phyloP scores from a whole-genome alignment of 1,284 basidiomycete genomes.

The Xerocomus minutiporus region DNA sequence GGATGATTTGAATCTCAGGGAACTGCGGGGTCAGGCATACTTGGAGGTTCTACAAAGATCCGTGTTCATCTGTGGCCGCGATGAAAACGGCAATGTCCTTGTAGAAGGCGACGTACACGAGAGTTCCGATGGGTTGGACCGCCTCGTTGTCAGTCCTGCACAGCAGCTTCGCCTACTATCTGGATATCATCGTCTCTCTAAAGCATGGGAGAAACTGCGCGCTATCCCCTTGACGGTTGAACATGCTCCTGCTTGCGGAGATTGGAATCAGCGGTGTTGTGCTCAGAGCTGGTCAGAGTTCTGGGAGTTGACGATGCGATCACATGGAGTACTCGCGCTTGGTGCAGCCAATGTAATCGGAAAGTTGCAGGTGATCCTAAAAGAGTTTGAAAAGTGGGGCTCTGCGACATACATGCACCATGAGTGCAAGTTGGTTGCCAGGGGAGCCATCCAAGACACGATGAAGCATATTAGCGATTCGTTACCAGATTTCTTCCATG shows the following conservation, averaged over 20 bases:
- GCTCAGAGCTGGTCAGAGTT: slow-evolving; percentile 63
- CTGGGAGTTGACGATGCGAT: slow-evolving; percentile 63
- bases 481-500: slow-evolving; percentile 55
- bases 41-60: slow-evolving; percentile 64
- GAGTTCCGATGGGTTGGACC: slow-evolving; percentile 36
- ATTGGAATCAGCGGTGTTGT: slow-evolving; percentile 67
- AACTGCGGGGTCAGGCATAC: slow-evolving; percentile 59
- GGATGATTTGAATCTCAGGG: slow-evolving; percentile 56
- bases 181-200: slow-evolving; percentile 61
- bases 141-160: slow-evolving; percentile 44
- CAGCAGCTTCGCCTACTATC: slow-evolving; percentile 61
- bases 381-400: slow-evolving; percentile 63
- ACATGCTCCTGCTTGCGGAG: slow-evolving; percentile 54
- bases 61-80: slow-evolving; percentile 38
- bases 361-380: slow-evolving; percentile 51
- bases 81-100: slow-evolving; percentile 11
- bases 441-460: slow-evolving; percentile 48
- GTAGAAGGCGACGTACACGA: slow-evolving; percentile 30
- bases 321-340: slow-evolving; percentile 51
- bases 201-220: slow-evolving; percentile 59
- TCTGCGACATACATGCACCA: slow-evolving; percentile 69
- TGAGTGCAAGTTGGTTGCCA: slow-evolving; percentile 56
- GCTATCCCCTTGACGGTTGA: slow-evolving; percentile 51
- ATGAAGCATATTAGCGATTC: slow-evolving; percentile 52
- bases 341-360: slow-evolving; percentile 61